Conservation (phyloP, 192 early-diverging fungal species). For the Spizellomyces punctatus region DNA sequence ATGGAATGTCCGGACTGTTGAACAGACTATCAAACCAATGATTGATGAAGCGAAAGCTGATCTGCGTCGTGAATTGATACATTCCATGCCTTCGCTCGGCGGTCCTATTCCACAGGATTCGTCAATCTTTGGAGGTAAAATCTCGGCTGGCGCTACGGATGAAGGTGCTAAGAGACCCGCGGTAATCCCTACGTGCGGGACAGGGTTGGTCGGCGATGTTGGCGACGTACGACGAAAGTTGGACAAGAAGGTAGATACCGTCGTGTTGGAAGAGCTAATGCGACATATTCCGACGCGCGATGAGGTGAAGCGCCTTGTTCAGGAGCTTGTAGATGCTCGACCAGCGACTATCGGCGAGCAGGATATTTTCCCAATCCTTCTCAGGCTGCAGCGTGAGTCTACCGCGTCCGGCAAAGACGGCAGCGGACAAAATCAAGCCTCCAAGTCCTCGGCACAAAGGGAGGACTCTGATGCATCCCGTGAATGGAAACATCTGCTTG, state of each 20-base stretch:
- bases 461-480: not conserved
- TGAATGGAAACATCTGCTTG: not conserved
- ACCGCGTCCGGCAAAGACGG: not conserved
- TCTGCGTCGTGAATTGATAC: too few relatives aligned
- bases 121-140: too few relatives aligned
- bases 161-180: too few relatives aligned
- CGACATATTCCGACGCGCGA: conserved; percentile 52
- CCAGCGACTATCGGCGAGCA: not conserved
- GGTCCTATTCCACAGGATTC: too few relatives aligned
- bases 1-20: too few relatives aligned
- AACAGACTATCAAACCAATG: too few relatives aligned
- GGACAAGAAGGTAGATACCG: conserved; percentile 46
- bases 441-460: not conserved
- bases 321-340: not conserved
- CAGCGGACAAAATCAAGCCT: not conserved
- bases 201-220: too few relatives aligned
- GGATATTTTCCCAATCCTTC: not conserved
- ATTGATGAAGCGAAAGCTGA: too few relatives aligned
- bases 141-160: too few relatives aligned
- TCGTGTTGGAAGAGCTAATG: conserved; percentile 48
- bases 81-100: too few relatives aligned
- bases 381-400: conserved; percentile 5
- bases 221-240: conserved; percentile 21
- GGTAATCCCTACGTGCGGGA: too few relatives aligned
- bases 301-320: conserved; percentile 34